Base-by-base conservation (phyloP, 2,329 filamentous ascomycete genomes). In the Aspergillus phoenicis region DNA sequence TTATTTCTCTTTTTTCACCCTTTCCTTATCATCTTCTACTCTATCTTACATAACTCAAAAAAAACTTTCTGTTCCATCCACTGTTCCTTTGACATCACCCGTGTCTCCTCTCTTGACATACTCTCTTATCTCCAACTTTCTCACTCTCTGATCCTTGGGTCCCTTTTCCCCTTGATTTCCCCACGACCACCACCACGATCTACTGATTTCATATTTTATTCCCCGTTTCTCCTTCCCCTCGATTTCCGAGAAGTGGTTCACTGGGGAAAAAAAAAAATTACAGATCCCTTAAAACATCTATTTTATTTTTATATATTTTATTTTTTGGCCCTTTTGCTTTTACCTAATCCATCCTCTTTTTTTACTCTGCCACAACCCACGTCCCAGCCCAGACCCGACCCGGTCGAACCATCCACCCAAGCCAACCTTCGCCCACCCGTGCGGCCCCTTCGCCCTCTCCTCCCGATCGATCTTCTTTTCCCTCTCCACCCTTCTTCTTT, bases 391-490 rank as follows among this genome's bases (percentile, higher is more conserved):
- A 49, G 45, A 45, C 41, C 41, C 41, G 15, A 45, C 17, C 41
- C 45, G 24, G 47, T 49, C 47, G 24, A 49, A 49, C 47, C 41
- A 45, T 22, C 41, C 41, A 22, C 17, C 41, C 47, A 49, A 49
- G 26, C 47, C 47, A 49, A 22, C 47, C 47, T 22, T 49, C 47
- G 15, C 47, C 47, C 62, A 62, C 64, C 64, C 62, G 66, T 64
- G 63, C 67, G 53, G 62, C 59, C 60, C 61, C 59, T 59, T 57
- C 48, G 58, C 53, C 57, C 56, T 57, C 52, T 53, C 38, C 54
- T 53, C 58, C 61, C 66, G 64, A 62, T 64, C 63, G 60, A 63
- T 66, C 63, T 60, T 61, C 59, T 57, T 57, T 56, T 36, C 33
- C 54, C 62, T 60, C 59, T 65, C 58, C 62, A 62, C 57, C 56